Evolutionary conservation across 1,139 yeast genomes (phyloP), one percentile per base, ranked within the genome.

Genomic region (Blastobotrys malaysiensis): DNA sequence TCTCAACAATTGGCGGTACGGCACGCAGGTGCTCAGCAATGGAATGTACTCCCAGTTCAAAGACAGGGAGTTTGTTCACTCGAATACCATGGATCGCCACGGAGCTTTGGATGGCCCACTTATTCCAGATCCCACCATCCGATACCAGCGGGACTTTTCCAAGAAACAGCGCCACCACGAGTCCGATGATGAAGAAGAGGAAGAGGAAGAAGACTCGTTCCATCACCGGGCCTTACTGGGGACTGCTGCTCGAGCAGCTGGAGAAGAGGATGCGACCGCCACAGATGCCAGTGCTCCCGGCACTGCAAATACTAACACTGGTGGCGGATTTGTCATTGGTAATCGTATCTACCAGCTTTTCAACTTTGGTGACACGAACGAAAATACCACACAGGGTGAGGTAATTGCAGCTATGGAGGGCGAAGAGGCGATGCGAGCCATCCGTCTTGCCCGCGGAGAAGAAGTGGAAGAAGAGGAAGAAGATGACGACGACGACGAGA

Each of bases 1-100:
- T 9, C 71, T 75, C 56, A 61, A 66, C 19, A 74, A 75, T 49
- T 88, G 96, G 93, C 66, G 72, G n/a, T 64, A 62, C 19, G 77
- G 63, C 9, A 55, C 59, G 3, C 51, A 52, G 6, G 14, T 18
- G 3, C 39, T 54, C 7, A 36, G 27, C 2, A 20, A 36, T 13
- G 47, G 45, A 19, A 27, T 45, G 9, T 45, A 51, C 14, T 18
- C 45, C 6, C 31, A 18, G 14, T 49, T 52, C 20, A 6, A 27
- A 14, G 44, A 27, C 5, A 22, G 16, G 21, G 56, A 55, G 26
- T 54, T 47, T 48, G 39, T 39, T 2, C 45, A 54, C 26, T 53
- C 55, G n/a, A 16, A 49, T 14, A 36, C 47, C 20, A 57, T 57
- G 55, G 59, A 53, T 43, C 43, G n/a, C 18, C 60, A 49, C 16